phyloP scores from a whole-genome alignment of 208 protist species.

The Spironucleus salmonicida region DNA sequence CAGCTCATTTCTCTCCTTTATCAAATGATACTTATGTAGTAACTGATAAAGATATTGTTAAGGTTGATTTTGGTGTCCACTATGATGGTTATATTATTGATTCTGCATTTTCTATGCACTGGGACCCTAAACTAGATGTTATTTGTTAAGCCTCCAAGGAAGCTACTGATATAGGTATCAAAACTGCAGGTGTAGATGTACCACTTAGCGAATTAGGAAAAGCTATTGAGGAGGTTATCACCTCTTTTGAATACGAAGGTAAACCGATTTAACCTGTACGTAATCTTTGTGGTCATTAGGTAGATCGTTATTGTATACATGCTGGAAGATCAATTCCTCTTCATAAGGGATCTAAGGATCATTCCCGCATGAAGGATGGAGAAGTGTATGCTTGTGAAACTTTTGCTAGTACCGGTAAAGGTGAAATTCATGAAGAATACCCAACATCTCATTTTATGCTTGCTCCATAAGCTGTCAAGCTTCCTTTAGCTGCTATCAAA shows the following conservation, averaged over 20 bases:
- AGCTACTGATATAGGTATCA: slow-evolving; percentile 91
- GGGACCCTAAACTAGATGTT: slow-evolving; percentile 79
- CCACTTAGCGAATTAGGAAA: slow-evolving; percentile 36
- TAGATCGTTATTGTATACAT: slow-evolving; percentile 61
- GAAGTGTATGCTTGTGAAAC: slow-evolving; percentile 99
- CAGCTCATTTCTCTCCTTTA: slow-evolving; percentile 92
- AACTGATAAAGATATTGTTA: slow-evolving; percentile 79
- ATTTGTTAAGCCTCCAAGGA: slow-evolving; percentile 75
- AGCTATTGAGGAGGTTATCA: slow-evolving; percentile 51
- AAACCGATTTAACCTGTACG: slow-evolving; percentile 73
- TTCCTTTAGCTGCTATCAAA: neutral
- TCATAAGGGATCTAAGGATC: slow-evolving; percentile 59
- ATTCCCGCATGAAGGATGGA: slow-evolving; percentile 54
- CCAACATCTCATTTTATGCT: slow-evolving; percentile 43
- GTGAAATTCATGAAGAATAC: slow-evolving; percentile 37
- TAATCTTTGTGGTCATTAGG: slow-evolving; percentile 92
- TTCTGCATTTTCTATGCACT: slow-evolving; percentile 82
- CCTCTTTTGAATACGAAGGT: slow-evolving; percentile 49
- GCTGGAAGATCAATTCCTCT: slow-evolving; percentile 95
- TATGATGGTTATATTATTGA: slow-evolving; percentile 84
- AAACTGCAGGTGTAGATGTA: slow-evolving; percentile 41
- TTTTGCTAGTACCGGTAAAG: slow-evolving; percentile 85
- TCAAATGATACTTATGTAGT: slow-evolving; percentile 75
- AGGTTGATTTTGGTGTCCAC: slow-evolving; percentile 87
- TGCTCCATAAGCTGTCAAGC: neutral